These are phyloP conservation scores for Papiliotrema flavescens DNA, from an alignment of 1,284 basidiomycete species.

Conservation along the genomic window DNA sequence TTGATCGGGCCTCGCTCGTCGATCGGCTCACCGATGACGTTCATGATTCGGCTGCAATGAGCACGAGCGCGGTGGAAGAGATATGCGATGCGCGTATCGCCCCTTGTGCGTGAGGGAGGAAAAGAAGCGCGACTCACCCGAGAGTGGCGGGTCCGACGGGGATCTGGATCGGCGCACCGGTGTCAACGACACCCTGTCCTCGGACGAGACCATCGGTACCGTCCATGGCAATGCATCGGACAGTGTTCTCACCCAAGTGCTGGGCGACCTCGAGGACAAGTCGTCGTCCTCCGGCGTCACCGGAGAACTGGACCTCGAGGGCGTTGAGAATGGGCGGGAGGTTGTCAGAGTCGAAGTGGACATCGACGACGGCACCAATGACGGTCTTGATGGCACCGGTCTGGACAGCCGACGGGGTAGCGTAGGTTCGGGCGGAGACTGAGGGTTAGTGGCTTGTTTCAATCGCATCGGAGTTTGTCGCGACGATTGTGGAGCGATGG, in stretches of 20 bases:
- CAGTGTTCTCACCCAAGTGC: conserved; percentile 97
- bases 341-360: conserved; percentile 84
- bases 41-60: conserved; percentile 80
- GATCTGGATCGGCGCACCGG: conserved; percentile 91
- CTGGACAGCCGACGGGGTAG: conserved; percentile 72
- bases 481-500: too few relatives aligned
- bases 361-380: conserved; percentile 99
- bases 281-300: conserved; percentile 65
- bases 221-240: conserved; percentile 97
- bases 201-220: conserved; percentile 99
- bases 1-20: conserved; percentile 99
- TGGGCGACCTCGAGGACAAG: conserved; percentile 95
- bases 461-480: background rate
- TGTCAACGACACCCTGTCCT: conserved; percentile 95
- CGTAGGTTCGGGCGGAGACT: conserved; percentile 67
- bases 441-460: background rate
- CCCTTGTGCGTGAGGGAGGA: background rate
- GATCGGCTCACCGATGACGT: conserved; percentile 99
- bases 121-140: conserved; percentile 52
- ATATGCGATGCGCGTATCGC: too few relatives aligned
- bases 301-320: conserved; percentile 83
- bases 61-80: background rate
- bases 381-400: conserved; percentile 85
- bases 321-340: conserved; percentile 97
- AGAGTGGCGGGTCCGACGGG: conserved; percentile 91